Evolutionary conservation across 2,329 filamentous ascomycete species (phyloP).

Genomic region (Aspergillus sp.): DNA sequence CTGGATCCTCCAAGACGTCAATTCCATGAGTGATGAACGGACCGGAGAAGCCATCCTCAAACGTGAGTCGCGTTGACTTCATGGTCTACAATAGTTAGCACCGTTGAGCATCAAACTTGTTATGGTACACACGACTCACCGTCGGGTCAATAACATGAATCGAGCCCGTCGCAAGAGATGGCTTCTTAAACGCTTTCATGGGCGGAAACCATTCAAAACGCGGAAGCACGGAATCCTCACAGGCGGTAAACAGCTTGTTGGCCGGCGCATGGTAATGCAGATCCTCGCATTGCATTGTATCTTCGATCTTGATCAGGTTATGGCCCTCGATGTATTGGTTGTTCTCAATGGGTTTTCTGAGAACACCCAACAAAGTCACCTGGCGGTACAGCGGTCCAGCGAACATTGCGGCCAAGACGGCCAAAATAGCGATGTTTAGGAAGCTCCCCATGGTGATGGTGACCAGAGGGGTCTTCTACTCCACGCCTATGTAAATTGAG

Average conservation of each 20-base stretch:
- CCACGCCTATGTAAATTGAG: neutral
- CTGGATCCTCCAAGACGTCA: slow-evolving; percentile 49
- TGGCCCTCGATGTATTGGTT: slow-evolving; percentile 17
- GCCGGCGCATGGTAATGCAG: slow-evolving; percentile 49
- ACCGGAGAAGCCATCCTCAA: slow-evolving; percentile 45
- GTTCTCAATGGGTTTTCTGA: slow-evolving; percentile 14
- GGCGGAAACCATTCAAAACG: slow-evolving; percentile 51
- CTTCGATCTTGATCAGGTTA: slow-evolving; percentile 40
- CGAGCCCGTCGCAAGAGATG: slow-evolving; percentile 21
- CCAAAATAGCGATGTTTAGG: slow-evolving; percentile 15
- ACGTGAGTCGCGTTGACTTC: slow-evolving; percentile 39
- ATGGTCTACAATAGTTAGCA: slow-evolving; percentile 33
- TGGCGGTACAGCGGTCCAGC: slow-evolving; percentile 13
- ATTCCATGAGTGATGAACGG: slow-evolving; percentile 57
- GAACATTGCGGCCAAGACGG: slow-evolving; percentile 14
- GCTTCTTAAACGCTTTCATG: slow-evolving; percentile 37
- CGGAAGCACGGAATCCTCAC: slow-evolving; percentile 39
- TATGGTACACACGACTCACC: slow-evolving; percentile 27
- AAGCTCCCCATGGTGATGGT: slow-evolving; percentile 14
- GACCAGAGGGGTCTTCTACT: neutral
- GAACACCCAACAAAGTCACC: slow-evolving; percentile 18
- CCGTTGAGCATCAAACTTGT: neutral
- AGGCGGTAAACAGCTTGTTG: slow-evolving; percentile 51
- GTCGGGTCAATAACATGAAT: slow-evolving; percentile 49
- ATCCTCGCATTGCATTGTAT: slow-evolving; percentile 55